Evolutionary conservation across 495 filamentous ascomycete genomes (phyloP).

Genomic region (Pyronema domesticum): DNA sequence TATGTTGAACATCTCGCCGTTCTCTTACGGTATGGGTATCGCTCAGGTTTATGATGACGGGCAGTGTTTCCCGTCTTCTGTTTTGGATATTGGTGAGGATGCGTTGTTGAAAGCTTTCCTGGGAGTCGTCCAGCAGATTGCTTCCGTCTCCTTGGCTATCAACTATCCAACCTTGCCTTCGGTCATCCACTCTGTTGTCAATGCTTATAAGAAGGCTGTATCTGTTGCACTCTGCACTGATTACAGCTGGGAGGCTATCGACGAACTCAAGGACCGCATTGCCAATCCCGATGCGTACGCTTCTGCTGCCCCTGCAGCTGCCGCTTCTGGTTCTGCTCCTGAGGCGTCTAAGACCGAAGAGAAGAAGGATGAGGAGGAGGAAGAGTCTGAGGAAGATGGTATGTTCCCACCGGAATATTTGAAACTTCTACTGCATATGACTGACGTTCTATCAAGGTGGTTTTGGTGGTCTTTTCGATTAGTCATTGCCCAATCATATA

Average conservation of each 20-base stretch:
- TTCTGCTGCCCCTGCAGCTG: conserved; percentile 52
- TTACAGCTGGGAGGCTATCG: conserved; percentile 79
- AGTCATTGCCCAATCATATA: conserved; percentile 17
- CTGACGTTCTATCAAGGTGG: conserved; percentile 32
- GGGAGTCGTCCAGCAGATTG: conserved; percentile 68
- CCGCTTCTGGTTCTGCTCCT: conserved; percentile 31
- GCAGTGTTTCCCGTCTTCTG: conserved; percentile 63
- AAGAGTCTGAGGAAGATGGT: conserved; percentile 44
- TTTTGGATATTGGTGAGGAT: conserved; percentile 84
- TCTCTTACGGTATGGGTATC: conserved; percentile 98
- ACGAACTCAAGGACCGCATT: conserved; percentile 95
- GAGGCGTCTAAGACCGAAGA: conserved; percentile 34
- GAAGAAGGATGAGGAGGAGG: conserved; percentile 37
- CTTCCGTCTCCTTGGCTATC: conserved; percentile 71
- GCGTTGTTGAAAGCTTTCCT: conserved; percentile 76
- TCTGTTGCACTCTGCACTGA: conserved; percentile 76
- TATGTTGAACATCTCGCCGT: conserved; percentile 99
- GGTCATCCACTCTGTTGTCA: conserved; percentile 84
- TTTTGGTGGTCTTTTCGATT: conserved; percentile 54
- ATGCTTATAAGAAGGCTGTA: conserved; percentile 92
- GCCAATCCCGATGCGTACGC: conserved; percentile 95
- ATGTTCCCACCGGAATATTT: conserved; percentile 21
- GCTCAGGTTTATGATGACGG: conserved; percentile 89
- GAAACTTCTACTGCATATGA: not conserved
- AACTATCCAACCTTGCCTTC: conserved; percentile 92